These are phyloP conservation scores for Rhizopogon vulgaris DNA, from an alignment of 768 basidiomycete species.

Conservation along the genomic window DNA sequence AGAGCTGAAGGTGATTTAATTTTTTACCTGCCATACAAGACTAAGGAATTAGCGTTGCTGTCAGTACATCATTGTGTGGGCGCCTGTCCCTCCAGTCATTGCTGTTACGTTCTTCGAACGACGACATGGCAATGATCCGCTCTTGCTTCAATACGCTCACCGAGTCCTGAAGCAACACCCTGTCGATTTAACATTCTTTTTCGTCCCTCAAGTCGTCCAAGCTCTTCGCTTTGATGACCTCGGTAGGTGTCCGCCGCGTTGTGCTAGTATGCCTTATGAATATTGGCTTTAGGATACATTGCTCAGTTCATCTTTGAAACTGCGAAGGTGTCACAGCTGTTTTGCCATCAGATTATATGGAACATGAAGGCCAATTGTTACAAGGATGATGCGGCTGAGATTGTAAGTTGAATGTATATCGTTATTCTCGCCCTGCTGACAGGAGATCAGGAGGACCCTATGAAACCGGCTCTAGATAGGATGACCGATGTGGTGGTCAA, in stretches of 20 bases:
- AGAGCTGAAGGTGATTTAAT: conserved; percentile 62
- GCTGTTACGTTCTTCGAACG: conserved; percentile 84
- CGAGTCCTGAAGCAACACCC: conserved; percentile 92
- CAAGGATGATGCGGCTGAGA: conserved; percentile 83
- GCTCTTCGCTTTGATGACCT: conserved; percentile 86
- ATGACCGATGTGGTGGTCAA: conserved; percentile 78
- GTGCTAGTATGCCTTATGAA: background rate
- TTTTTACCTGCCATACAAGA: background rate
- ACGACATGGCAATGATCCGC: conserved; percentile 75
- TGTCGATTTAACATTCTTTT: conserved; percentile 95
- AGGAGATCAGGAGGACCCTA: conserved; percentile 71
- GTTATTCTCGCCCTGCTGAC: conserved; percentile 1
- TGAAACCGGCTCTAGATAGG: conserved; percentile 91
- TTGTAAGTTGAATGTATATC: conserved; percentile 40
- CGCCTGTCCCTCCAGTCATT: conserved; percentile 76
- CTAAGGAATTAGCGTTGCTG: conserved; percentile 1
- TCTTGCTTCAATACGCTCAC: conserved; percentile 93
- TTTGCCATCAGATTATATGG: conserved; percentile 99
- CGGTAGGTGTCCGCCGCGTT: conserved; percentile 40
- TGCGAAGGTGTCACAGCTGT: conserved; percentile 92
- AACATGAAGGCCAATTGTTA: conserved; percentile 99
- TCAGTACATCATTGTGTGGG: conserved; percentile 86
- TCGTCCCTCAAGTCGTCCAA: conserved; percentile 97
- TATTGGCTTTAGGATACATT: conserved; percentile 66
- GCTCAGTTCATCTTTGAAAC: conserved; percentile 95